Evolutionary conservation across 2,329 filamentous ascomycete species (phyloP).

Genomic region (Xylaria multiplex): DNA sequence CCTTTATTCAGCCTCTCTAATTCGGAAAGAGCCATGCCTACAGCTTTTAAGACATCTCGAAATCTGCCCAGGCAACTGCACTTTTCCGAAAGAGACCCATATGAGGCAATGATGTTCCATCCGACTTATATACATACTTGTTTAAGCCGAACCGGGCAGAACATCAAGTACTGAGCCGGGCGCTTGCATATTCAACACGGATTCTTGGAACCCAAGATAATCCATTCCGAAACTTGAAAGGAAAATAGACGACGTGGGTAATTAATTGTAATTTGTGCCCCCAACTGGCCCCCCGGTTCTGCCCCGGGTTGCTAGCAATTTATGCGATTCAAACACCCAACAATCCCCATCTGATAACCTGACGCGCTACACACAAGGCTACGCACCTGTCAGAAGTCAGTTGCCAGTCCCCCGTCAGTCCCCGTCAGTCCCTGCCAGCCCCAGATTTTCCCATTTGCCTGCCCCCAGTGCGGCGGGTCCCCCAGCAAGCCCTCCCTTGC

Average conservation of each 20-base stretch:
- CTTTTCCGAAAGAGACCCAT: too few relatives aligned
- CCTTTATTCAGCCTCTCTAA: too few relatives aligned
- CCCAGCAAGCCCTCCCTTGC: slow-evolving; percentile 19
- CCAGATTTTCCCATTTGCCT: slow-evolving; percentile 33
- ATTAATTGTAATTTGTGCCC: neutral
- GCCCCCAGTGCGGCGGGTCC: slow-evolving; percentile 18
- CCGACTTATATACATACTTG: neutral
- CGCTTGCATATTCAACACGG: neutral
- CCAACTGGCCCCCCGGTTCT: neutral
- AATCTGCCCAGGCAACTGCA: too few relatives aligned
- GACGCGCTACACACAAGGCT: neutral
- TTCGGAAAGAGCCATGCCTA: too few relatives aligned
- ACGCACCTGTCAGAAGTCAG: slow-evolving; percentile 25
- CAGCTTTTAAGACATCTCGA: too few relatives aligned
- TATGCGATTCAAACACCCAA: too few relatives aligned
- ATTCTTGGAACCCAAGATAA: neutral
- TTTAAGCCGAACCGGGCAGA: neutral
- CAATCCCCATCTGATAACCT: too few relatives aligned
- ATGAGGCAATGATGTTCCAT: neutral
- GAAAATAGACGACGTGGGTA: neutral
- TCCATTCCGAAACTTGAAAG: neutral
- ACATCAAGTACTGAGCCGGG: neutral
- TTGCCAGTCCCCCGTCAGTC: slow-evolving; percentile 24
- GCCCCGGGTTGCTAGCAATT: too few relatives aligned
- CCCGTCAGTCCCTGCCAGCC: slow-evolving; percentile 31